Evolutionary conservation across 805 yeast genomes (phyloP).

Genomic region (Nadsonia fulvescens): DNA sequence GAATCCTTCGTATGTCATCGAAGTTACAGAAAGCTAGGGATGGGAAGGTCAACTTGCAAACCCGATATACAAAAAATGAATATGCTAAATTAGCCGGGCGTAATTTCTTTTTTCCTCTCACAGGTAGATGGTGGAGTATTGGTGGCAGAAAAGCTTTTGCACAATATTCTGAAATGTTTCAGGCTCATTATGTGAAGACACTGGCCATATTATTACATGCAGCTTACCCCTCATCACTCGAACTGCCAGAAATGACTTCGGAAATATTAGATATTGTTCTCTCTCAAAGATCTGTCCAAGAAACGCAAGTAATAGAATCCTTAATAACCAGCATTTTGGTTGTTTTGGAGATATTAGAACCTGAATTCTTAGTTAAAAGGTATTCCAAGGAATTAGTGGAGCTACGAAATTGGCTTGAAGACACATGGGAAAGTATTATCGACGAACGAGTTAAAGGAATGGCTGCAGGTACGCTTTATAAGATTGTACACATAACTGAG

Average conservation of each 20-base stretch:
- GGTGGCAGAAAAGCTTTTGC: slow-evolving; percentile 30
- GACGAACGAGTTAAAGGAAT: slow-evolving; percentile 14
- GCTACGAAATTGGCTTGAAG: slow-evolving; percentile 15
- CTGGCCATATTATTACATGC: slow-evolving; percentile 37
- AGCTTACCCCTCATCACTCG: slow-evolving; percentile 36
- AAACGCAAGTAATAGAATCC: slow-evolving; percentile 16
- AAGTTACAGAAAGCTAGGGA: slow-evolving; percentile 10
- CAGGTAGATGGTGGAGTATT: slow-evolving; percentile 28
- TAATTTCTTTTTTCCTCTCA: slow-evolving; percentile 35
- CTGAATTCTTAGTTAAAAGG: slow-evolving; percentile 12
- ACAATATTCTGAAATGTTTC: slow-evolving; percentile 32
- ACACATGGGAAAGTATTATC: slow-evolving; percentile 15
- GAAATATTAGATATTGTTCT: slow-evolving; percentile 26
- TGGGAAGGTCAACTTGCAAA: slow-evolving; percentile 3
- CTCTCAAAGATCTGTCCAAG: slow-evolving; percentile 7
- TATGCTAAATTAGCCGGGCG: slow-evolving; percentile 28
- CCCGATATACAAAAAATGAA: slow-evolving; percentile 15
- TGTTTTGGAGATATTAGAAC: slow-evolving; percentile 16
- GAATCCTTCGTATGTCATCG: slow-evolving; percentile 16
- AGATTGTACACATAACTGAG: slow-evolving; percentile 13
- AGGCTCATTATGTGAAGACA: slow-evolving; percentile 42
- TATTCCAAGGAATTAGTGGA: slow-evolving; percentile 17
- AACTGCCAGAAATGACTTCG: slow-evolving; percentile 36
- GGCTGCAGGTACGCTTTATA: slow-evolving; percentile 18
- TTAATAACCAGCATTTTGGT: slow-evolving; percentile 16